Percentiles rank a stretch among this genome's conserved stretches.
phyloP scores from a whole-genome alignment of 2,329 filamentous ascomycete species.

The Penicillium capsulatum region DNA sequence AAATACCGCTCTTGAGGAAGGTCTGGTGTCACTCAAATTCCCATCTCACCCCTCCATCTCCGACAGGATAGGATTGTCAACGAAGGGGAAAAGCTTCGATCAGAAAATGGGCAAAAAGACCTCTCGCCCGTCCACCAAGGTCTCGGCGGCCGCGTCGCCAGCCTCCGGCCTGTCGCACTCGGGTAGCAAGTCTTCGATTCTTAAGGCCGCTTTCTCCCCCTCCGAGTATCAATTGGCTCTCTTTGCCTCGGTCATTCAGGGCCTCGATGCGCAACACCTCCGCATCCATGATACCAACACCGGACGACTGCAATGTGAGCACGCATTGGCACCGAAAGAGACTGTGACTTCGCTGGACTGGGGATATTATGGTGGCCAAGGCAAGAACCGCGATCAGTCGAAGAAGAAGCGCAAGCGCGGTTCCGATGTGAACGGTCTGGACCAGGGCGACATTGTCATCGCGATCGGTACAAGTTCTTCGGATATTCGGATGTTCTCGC shows the following conservation, averaged over 20 bases:
- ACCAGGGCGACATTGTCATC: constrained; percentile 44
- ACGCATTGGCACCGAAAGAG: constrained; percentile 46
- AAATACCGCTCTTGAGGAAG: constrained; percentile 5
- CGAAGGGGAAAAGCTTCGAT: constrained; percentile 10
- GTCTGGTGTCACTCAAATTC: neutral
- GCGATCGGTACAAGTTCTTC: constrained; percentile 49
- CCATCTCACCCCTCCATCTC: neutral
- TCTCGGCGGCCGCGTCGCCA: constrained; percentile 41
- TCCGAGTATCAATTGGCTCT: constrained; percentile 50
- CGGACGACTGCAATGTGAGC: constrained; percentile 49
- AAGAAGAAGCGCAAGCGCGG: constrained; percentile 52
- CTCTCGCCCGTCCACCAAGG: constrained; percentile 42
- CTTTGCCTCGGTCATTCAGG: constrained; percentile 53
- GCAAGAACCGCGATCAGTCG: constrained; percentile 36
- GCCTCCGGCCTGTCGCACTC: constrained; percentile 34
- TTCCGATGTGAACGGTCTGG: constrained; percentile 39
- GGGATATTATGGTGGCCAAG: constrained; percentile 42
- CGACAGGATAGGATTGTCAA: neutral
- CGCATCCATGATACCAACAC: constrained; percentile 51
- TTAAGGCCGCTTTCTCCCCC: constrained; percentile 49
- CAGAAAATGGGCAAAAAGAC: constrained; percentile 46
- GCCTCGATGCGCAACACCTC: constrained; percentile 50
- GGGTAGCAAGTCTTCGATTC: constrained; percentile 46
- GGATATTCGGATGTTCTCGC: constrained; percentile 49
- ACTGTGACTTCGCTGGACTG: constrained; percentile 50